Conservation (phyloP, 2,329 filamentous ascomycete genomes). For the Apiospora aurea region DNA sequence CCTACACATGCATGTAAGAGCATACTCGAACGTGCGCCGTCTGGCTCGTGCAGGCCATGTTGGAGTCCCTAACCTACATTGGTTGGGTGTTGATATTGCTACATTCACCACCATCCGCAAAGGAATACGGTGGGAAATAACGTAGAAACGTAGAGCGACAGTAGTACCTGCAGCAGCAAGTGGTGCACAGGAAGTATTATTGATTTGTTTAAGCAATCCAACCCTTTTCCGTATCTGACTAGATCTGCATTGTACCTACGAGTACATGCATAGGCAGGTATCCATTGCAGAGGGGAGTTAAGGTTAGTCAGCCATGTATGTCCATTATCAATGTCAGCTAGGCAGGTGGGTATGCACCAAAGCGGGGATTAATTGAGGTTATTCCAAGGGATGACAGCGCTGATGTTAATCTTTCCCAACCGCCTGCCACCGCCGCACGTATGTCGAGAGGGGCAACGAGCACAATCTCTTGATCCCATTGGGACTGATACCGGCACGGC, state of each 20-base stretch:
- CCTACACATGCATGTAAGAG: conserved; percentile 11
- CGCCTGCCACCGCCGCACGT: background rate
- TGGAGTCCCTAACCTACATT: background rate
- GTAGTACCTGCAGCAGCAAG: background rate
- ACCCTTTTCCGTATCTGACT: background rate
- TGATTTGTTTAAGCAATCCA: background rate
- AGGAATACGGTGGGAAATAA: background rate
- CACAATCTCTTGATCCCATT: background rate
- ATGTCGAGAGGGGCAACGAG: conserved; percentile 6
- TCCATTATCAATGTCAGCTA: background rate
- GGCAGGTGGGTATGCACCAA: conserved; percentile 12
- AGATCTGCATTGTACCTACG: background rate
- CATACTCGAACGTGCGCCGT: background rate
- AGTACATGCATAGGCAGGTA: background rate
- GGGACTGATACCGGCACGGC: too few relatives aligned
- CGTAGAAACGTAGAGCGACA: background rate
- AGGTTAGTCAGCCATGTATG: background rate
- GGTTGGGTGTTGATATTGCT: background rate
- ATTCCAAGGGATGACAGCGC: conserved; percentile 17
- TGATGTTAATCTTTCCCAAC: background rate
- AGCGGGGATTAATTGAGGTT: conserved; percentile 9
- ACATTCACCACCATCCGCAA: background rate
- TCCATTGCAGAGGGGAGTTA: background rate
- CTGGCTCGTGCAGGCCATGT: background rate
- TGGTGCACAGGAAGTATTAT: background rate